Conservation (phyloP, 352 stramenopile genomes). For the Phytophthora vignae region DNA sequence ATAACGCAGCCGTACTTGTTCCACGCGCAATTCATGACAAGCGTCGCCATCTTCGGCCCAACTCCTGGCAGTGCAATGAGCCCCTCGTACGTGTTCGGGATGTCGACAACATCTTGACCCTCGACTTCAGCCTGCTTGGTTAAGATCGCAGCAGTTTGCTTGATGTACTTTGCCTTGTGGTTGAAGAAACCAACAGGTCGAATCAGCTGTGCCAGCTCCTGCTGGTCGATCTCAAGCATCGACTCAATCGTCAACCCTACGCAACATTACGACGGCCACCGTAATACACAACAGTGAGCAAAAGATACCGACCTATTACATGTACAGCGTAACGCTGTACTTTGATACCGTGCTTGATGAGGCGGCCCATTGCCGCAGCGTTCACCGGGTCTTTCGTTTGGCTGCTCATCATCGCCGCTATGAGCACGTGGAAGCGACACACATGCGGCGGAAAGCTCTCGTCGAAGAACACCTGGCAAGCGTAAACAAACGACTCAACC, state of each 20-base stretch:
- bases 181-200: slow-evolving; percentile 96
- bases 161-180: slow-evolving; percentile 97
- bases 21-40: slow-evolving; percentile 95
- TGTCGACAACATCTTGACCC: slow-evolving; percentile 68
- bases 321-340: background rate
- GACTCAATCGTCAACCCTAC: slow-evolving; percentile 87
- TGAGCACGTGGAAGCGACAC: slow-evolving; percentile 93
- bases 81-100: slow-evolving; percentile 91
- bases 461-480: slow-evolving; percentile 49
- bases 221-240: slow-evolving; percentile 86
- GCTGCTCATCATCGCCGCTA: slow-evolving; percentile 96
- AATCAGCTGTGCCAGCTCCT: slow-evolving; percentile 91
- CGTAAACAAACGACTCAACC: background rate
- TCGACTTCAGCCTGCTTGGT: slow-evolving; percentile 42
- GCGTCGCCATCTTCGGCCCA: slow-evolving; percentile 97
- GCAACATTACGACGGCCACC: background rate
- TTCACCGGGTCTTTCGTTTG: slow-evolving; percentile 97
- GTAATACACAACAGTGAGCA: background rate
- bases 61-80: slow-evolving; percentile 94
- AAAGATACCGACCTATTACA: background rate
- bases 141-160: slow-evolving; percentile 74
- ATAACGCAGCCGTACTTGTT: slow-evolving; percentile 56
- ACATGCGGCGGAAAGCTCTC: slow-evolving; percentile 50
- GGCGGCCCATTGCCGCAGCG: slow-evolving; percentile 71
- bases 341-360: slow-evolving; percentile 58